Conservation (phyloP, 2,329 filamentous ascomycete species). For the Iodosphaeria phyllophila region DNA sequence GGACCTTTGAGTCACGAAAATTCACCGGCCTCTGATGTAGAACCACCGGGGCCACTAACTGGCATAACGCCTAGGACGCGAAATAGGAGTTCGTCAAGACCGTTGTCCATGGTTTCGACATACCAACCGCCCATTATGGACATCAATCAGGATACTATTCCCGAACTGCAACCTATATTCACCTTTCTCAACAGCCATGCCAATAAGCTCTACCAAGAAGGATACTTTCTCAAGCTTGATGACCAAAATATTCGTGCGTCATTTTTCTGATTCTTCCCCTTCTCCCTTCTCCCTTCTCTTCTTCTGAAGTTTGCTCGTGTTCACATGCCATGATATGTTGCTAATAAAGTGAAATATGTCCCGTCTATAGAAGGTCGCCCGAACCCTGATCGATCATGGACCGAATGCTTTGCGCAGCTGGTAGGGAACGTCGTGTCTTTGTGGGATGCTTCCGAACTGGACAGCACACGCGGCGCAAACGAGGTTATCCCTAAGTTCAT, state of each 20-base stretch:
- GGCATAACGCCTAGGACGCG: too few relatives aligned
- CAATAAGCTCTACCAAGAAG: slow-evolving; percentile 95
- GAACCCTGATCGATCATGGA: slow-evolving; percentile 76
- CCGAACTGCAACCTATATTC: slow-evolving; percentile 89
- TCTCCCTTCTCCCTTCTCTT: slow-evolving; percentile 1
- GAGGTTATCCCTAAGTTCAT: slow-evolving; percentile 86
- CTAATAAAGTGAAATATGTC: too few relatives aligned
- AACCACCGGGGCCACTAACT: too few relatives aligned
- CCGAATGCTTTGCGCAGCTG: slow-evolving; percentile 91
- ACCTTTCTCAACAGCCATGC: slow-evolving; percentile 84
- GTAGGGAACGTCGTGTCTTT: slow-evolving; percentile 87
- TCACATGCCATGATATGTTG: slow-evolving; percentile 1
- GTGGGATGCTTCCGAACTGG: slow-evolving; percentile 87
- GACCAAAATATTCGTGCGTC: slow-evolving; percentile 78
- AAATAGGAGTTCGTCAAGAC: slow-evolving; percentile 40
- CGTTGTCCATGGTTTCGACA: slow-evolving; percentile 70
- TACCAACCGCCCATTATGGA: slow-evolving; percentile 80
- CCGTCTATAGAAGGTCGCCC: slow-evolving; percentile 71
- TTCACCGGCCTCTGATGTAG: too few relatives aligned
- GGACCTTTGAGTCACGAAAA: too few relatives aligned
- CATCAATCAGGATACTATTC: slow-evolving; percentile 65
- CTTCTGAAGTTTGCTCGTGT: neutral
- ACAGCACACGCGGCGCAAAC: slow-evolving; percentile 67
- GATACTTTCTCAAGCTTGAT: slow-evolving; percentile 92
- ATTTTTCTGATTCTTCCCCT: slow-evolving; percentile 2